Conservation (phyloP, 1,284 basidiomycete species). For the Clitocybe nebularis region DNA sequence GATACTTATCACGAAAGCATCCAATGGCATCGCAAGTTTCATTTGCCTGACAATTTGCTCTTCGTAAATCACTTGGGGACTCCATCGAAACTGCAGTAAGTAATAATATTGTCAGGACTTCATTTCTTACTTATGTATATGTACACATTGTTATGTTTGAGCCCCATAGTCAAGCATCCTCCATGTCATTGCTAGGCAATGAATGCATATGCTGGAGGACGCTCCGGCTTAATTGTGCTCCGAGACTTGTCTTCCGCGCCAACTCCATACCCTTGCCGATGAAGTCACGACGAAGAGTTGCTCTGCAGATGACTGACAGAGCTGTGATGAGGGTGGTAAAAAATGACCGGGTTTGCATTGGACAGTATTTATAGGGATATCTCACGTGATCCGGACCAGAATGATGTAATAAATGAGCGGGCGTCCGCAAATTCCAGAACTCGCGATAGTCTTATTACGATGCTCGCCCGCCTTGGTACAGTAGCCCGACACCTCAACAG, state of each 20-base stretch:
- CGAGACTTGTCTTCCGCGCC: slow-evolving; percentile 35
- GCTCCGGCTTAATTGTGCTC: slow-evolving; percentile 82
- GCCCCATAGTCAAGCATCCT: slow-evolving; percentile 73
- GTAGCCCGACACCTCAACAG: slow-evolving; percentile 37
- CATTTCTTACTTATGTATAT: neutral
- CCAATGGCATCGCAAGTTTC: no score
- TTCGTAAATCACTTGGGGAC: no score
- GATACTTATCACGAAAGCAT: no score
- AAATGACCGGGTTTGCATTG: neutral
- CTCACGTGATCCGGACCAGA: neutral
- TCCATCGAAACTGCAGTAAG: no score
- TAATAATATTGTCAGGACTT: no score
- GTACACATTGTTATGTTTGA: no score
- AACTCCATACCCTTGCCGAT: slow-evolving; percentile 46
- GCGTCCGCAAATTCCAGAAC: neutral
- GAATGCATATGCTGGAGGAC: slow-evolving; percentile 42
- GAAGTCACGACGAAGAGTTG: slow-evolving; percentile 32
- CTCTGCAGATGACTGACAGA: slow-evolving; percentile 20
- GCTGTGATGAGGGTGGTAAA: slow-evolving; percentile 21
- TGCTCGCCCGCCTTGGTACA: slow-evolving; percentile 40
- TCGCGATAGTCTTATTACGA: slow-evolving; percentile 16
- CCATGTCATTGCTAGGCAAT: slow-evolving; percentile 43
- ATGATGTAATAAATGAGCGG: neutral
- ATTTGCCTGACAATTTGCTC: no score
- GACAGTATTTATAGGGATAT: slow-evolving; percentile 5